Evolutionary conservation across 306 rosid genomes (phyloP), one percentile per base, ranked within the genome.

Genomic region (Hippophae gyantsensis): DNA sequence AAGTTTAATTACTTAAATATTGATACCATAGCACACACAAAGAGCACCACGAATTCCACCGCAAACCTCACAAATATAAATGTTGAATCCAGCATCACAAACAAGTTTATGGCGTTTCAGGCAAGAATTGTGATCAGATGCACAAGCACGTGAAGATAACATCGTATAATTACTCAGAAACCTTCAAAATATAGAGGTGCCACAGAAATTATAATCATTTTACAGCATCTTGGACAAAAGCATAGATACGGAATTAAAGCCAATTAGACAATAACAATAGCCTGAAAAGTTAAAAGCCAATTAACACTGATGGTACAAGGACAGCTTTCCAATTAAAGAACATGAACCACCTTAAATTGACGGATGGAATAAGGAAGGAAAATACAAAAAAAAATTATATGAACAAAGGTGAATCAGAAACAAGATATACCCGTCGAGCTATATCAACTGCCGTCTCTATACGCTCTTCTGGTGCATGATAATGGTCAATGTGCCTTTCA

Each of bases 361-460:
- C 57, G 40, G 43, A 46, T 57, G 40, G 9, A 43, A 60, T 32
- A 59, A 38, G 11, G 27, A 13, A 26, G 60, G 18, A 69, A 58
- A 71, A 60, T 62, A 65, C 62, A 65, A 55, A 72, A 54, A 69
- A 47, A 11, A 63, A 32, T 48, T 45, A 68, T 42, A 14, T 23
- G 45, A 48, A 38, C 61, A 25, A 43, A 40, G 25, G 49, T 26
- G 40, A 72, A 42, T 13, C 54, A 58, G 56, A 25, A 7, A 60
- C 52, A 14, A 57, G 43, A 10, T 13, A 51, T 85, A 93, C 99
- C 95, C 99, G 93, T 44, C 97, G 95, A 1, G 90, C 90, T 52
- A 88, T 93, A 68, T 85, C 89, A 48, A 59, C 95, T 58, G 74
- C 99, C 59, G 73, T 67, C 80, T 88, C 95, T 49, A 82, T 13